Base-by-base conservation (phyloP, 495 filamentous ascomycete species). In the Sphaerosporella brunnea region DNA sequence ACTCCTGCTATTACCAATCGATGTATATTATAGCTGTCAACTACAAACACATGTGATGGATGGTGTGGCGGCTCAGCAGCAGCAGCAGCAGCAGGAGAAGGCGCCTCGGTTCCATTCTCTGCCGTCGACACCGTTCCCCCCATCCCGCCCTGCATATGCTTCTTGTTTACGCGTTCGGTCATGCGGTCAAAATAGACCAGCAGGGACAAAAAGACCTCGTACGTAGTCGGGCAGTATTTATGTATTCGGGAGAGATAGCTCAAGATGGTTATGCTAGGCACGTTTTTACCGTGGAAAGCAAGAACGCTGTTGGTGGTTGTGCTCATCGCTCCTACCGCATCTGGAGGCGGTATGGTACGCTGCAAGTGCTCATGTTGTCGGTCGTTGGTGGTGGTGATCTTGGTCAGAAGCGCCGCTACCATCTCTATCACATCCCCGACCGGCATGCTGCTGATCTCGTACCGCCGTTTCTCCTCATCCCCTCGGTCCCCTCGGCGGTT, bases 21-120 rank as follows among this genome's bases (percentile, higher is more conserved):
- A 57, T 99, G 90, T 53, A 99, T 99, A 64, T 99, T 99, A 65
- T 90, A 99, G 62, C 88, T 95, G 67, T 99, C 90, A 1, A 96
- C 90, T 39, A 96, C 88, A 59, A 99, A 99, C 56, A 86, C 95
- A 54, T 84, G 76, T 37, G 79, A 72, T 47, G 82, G 65, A 46
- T 68, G 68, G 42, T 79, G 78, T 0, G 73, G n/a, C n/a, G n/a
- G 67, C 53, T 77, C 76, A 0, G 64, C 62, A 41, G 55, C 52
- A 21, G 59, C 47, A 39, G 58, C 4, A 25, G 40, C 21, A 7
- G 23, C 10, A 16, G 40, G 9, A 19, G 45, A 7, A 4, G 43
- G 43, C 19, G 26, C 34, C 4, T 30, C 28, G n/a, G 43, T 66
- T 61, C 23, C 59, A 55, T 36, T 52, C 44, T 57, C 58, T 20